Base-by-base conservation (phyloP, 2,329 filamentous ascomycete genomes). In the Penicillium sp. region DNA sequence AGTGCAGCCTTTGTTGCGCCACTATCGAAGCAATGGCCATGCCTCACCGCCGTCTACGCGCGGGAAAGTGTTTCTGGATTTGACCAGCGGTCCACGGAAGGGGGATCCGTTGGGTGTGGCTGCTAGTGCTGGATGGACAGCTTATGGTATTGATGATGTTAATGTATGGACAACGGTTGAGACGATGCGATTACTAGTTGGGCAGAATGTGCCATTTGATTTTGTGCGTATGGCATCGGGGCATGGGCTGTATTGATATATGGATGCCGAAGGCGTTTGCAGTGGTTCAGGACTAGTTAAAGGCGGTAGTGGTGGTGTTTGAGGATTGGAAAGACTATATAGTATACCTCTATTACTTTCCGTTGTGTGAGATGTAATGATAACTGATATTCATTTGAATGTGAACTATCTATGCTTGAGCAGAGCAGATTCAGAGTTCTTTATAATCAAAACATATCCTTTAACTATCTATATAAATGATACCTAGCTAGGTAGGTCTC, bases 181-280 rank as follows among this genome's bases (percentile, higher is more conserved):
- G 74, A 93, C 86, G 49, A 74, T 94, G 55, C 80, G 90, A 62
- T 71, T 92, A 58, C 79, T 95, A 23, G 88, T 93, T 11, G 90
- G 90, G 9, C 89, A 94, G 74, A 94, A 94, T 69, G 89, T 94
- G 56, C 89, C 88, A 5, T 93, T 91, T 72, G 91, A 89, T 73
- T 95, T 95, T 76, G 90, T 94, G 43, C 81, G 89, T 49, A 77
- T 94, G 68, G 89, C 90, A 40, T 82, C 80, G 61, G 83, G 83
- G 23, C 73, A 82, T 63, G 79, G 79, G 20, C 65, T 83, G 61
- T 82, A 78, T 64, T 80, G 74, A 59, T 62, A 51, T n/a, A 50
- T 61, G 40, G 18, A 40, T 40, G 12, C 16, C 16, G 11, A 11
- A 16, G 35, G 35, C 35, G 61, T 40, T 40, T 8, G 26, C 26